Evolutionary conservation across 164 flowering plant genomes (phyloP).

Genomic region (Kalanchoe fedtschenkoi): DNA sequence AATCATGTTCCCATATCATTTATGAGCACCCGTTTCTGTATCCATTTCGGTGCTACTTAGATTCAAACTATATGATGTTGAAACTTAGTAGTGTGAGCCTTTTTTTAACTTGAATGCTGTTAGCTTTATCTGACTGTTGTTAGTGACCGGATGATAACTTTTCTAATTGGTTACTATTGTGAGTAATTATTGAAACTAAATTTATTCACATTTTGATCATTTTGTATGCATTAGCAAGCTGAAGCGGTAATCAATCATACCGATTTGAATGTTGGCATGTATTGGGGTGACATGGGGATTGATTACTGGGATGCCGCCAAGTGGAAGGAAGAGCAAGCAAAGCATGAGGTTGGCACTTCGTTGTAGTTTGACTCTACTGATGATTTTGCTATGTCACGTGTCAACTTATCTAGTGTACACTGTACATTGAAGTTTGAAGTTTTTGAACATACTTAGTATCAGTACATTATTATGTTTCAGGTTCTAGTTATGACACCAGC

Average conservation of each 20-base stretch:
- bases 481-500: conserved; percentile 88
- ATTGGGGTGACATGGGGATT: conserved; percentile 81
- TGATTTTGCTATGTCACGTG: too few relatives aligned
- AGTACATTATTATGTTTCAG: conserved; percentile 17
- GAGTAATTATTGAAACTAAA: not conserved
- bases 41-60: too few relatives aligned
- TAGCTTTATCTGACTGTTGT: too few relatives aligned
- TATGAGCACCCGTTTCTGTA: too few relatives aligned
- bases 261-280: conserved; percentile 65
- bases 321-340: conserved; percentile 47
- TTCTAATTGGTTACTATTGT: not conserved
- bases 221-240: conserved; percentile 46
- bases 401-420: too few relatives aligned
- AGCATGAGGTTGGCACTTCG: conserved; percentile 43
- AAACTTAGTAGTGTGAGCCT: too few relatives aligned
- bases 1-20: too few relatives aligned
- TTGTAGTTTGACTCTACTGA: too few relatives aligned
- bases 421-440: not conserved
- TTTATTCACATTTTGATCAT: not conserved
- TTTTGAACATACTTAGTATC: not conserved
- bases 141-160: too few relatives aligned
- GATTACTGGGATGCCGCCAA: conserved; percentile 62
- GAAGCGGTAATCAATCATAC: conserved; percentile 49
- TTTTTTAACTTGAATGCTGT: too few relatives aligned
- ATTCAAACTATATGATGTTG: too few relatives aligned